Conservation (phyloP, 108 stramenopile species). For the Skeletonema tropicum region DNA sequence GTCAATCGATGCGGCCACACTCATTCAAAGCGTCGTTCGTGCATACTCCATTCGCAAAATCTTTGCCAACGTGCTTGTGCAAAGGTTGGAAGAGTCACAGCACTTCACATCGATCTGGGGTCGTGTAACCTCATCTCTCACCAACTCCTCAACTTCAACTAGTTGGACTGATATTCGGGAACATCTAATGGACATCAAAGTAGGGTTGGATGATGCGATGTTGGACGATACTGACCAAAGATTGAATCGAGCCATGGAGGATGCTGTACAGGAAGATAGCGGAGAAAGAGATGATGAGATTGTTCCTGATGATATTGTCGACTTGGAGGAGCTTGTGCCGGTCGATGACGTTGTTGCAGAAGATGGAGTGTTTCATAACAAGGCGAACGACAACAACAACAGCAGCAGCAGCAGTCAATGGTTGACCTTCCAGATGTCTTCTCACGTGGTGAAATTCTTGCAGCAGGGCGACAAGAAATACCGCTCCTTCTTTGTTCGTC, state of each 20-base stretch:
- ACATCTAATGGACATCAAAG: slow-evolving; percentile 2
- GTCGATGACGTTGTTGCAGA: neutral
- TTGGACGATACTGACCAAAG: neutral
- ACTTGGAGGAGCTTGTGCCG: neutral
- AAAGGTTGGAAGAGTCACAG: slow-evolving; percentile 14
- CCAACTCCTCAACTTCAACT: neutral
- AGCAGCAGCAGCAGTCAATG: neutral
- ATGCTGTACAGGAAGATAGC: neutral
- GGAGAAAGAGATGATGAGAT: neutral
- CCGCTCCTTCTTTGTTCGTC: slow-evolving; percentile 43
- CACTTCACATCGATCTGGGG: slow-evolving; percentile 14
- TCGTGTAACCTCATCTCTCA: neutral
- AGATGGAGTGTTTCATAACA: too few relatives aligned
- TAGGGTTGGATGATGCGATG: slow-evolving; percentile 15
- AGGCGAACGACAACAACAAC: neutral
- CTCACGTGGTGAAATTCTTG: slow-evolving; percentile 58
- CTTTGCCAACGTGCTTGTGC: neutral
- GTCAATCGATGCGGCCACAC: neutral
- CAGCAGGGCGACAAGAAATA: slow-evolving; percentile 41
- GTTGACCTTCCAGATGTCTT: slow-evolving; percentile 14
- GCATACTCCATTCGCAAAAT: slow-evolving; percentile 15
- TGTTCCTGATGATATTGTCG: neutral
- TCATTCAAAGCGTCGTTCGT: slow-evolving; percentile 7
- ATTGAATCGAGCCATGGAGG: neutral
- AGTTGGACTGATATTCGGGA: slow-evolving; percentile 6